Evolutionary conservation across 805 yeast species (phyloP).

Genomic region (Wickerhamiella galacta): DNA sequence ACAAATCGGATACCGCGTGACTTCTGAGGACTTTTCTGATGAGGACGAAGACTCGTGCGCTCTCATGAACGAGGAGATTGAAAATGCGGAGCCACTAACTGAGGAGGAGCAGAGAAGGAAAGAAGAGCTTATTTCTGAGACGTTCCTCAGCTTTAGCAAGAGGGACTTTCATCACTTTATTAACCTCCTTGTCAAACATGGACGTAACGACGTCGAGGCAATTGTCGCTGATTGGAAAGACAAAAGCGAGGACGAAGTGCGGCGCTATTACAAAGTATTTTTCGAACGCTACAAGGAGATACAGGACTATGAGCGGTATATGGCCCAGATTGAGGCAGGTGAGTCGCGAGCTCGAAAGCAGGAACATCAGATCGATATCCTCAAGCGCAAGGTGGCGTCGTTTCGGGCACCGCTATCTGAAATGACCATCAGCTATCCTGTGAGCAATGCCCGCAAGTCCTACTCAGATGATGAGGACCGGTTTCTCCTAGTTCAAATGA

Average conservation of each 20-base stretch:
- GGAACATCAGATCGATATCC: constrained; percentile 57
- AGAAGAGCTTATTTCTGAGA: constrained; percentile 45
- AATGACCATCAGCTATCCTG: constrained; percentile 52
- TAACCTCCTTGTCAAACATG: constrained; percentile 54
- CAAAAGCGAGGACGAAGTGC: constrained; percentile 61
- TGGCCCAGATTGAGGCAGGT: constrained; percentile 70
- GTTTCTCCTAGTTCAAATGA: constrained; percentile 59
- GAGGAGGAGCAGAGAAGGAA: constrained; percentile 54
- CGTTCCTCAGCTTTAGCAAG: constrained; percentile 68
- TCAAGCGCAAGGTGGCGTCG: constrained; percentile 54
- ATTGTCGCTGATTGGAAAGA: constrained; percentile 46
- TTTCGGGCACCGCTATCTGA: constrained; percentile 65
- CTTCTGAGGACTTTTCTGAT: constrained; percentile 24
- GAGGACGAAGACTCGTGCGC: constrained; percentile 32
- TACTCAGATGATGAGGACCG: constrained; percentile 84
- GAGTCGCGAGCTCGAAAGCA: constrained; percentile 58
- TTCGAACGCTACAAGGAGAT: constrained; percentile 65
- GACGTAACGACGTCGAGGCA: constrained; percentile 50
- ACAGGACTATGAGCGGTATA: constrained; percentile 77
- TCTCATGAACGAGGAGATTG: constrained; percentile 36
- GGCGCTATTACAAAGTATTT: constrained; percentile 58
- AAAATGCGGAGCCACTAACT: constrained; percentile 61
- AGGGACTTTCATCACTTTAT: constrained; percentile 77
- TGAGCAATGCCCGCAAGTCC: constrained; percentile 47
- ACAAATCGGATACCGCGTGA: constrained; percentile 44